Evolutionary conservation across 2,329 filamentous ascomycete genomes (phyloP), one percentile per base, ranked within the genome.

Genomic region (Cercospora sojina): DNA sequence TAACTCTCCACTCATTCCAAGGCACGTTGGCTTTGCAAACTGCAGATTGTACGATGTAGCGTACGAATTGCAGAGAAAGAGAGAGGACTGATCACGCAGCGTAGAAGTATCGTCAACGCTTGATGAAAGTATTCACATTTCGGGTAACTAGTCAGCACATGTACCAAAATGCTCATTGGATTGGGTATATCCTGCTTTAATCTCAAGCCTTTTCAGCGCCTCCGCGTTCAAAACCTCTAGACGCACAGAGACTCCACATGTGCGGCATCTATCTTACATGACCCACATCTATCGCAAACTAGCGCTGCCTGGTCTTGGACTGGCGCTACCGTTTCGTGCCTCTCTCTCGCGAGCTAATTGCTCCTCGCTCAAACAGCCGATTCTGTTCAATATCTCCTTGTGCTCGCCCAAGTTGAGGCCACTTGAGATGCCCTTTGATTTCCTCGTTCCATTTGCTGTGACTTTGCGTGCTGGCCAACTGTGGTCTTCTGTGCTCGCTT

Each of bases 371-470:
- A 77, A 63, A 77, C 91, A 95, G 58, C 91, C 91, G 74, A 95
- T 95, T 62, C 91, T 84, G 53, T 91, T 90, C 62, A 95, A 83
- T 71, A 95, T 82, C 77, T 93, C 91, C 82, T 94, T 95, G 72
- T 89, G 86, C 77, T 92, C 90, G 73, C 88, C 90, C 86, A 18
- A 87, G 86, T 77, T 75, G 62, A 77, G 64, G 27, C 75, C 74
- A 23, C 74, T 76, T 12, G 72, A 73, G 62, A 92, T 83, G 73
- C 88, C 86, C 57, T 85, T 81, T 68, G 82, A 79, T 71, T 87
- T 84, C 66, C 74, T 71, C 57, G 71, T 70, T 8, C 75, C 72
- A 53, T 75, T 79, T 57, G 74, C 77, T 60, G 64, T 69, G 20
- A 59, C 61, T 56, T 71, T 74, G 29, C 70, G 69, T 27, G 69